Base-by-base conservation (phyloP, 169 alveolate species). In the Cryptosporidium parvum region DNA sequence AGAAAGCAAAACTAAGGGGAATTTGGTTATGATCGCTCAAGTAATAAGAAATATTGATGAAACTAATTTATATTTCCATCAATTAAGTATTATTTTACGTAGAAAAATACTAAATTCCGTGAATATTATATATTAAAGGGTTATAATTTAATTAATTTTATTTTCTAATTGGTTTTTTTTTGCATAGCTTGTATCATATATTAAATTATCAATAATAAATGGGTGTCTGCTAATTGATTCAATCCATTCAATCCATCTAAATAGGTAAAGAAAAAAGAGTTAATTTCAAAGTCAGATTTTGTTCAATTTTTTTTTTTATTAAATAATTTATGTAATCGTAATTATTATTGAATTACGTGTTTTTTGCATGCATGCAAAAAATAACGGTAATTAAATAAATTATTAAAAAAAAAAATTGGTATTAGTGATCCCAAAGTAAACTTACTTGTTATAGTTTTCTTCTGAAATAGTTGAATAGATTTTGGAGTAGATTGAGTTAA, bases 181-280 rank as follows among this genome's bases (percentile, higher is more conserved):
- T 65, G 71, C 42, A 10, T 56, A 53, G 42, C 52, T 73, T 53
- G 86, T 73, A 59, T 56, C 23, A 33, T 73, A 73, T 52, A 73
- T 73, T 45, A 80, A 80, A 51, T 80, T 80, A 14, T 80, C 89
- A 37, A 80, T 29, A 1, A 80, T 35, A 65, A 80, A 80, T 6
- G 89, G 89, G 16, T 80, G 89, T 42, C 31, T 80, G 23, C 65
- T 80, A 26, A 80, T 80, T 42, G 89, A 62, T 6, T 80, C 89
- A 18, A 80, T 29, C 89, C 89, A 80, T 67, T 80, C 80, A 26
- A 62, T 80, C 89, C 89, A 80, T 14, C 89, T 80, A 62, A 61
- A 23, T 44, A 42, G 16, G 0, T 7, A 42, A 42, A 12, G 10
- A 42, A 8, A 8, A 29, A 16, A 39, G 21, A 4, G 4, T 21